Conservation (phyloP, 2,329 filamentous ascomycete species). For the Ceratocystis variospora region DNA sequence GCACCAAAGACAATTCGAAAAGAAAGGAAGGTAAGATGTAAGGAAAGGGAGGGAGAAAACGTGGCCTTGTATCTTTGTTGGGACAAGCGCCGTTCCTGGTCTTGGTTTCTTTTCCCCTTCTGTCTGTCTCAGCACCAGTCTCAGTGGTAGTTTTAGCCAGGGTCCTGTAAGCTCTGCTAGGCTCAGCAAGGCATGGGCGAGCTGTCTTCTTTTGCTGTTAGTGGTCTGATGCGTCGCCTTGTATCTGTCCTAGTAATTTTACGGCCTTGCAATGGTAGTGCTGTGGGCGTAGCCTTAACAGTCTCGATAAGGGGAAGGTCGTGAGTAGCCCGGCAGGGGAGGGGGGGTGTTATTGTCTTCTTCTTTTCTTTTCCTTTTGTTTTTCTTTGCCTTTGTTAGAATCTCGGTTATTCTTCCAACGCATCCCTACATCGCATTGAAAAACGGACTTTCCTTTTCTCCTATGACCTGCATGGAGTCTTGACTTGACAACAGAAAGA, state of each 20-base stretch:
- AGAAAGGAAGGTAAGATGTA: neutral
- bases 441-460: neutral
- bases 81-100: neutral
- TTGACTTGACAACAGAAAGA: neutral
- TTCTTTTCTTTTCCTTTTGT: too few relatives aligned
- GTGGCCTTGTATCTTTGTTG: neutral
- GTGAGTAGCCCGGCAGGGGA: too few relatives aligned
- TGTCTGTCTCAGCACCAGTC: neutral
- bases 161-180: neutral
- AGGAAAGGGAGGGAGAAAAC: neutral
- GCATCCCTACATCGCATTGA: too few relatives aligned
- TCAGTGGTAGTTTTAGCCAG: slow-evolving; percentile 1
- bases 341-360: too few relatives aligned
- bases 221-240: neutral
- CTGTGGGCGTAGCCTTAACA: neutral
- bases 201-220: too few relatives aligned
- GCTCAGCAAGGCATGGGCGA: neutral
- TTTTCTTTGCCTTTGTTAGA: too few relatives aligned
- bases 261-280: neutral
- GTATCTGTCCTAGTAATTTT: neutral
- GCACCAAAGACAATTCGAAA: too few relatives aligned
- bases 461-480: neutral
- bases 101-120: neutral
- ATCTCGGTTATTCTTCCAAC: too few relatives aligned
- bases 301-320: neutral